Evolutionary conservation across 1,284 basidiomycete genomes (phyloP), one percentile per base, ranked within the genome.

Genomic region (Puccinia polysora): DNA sequence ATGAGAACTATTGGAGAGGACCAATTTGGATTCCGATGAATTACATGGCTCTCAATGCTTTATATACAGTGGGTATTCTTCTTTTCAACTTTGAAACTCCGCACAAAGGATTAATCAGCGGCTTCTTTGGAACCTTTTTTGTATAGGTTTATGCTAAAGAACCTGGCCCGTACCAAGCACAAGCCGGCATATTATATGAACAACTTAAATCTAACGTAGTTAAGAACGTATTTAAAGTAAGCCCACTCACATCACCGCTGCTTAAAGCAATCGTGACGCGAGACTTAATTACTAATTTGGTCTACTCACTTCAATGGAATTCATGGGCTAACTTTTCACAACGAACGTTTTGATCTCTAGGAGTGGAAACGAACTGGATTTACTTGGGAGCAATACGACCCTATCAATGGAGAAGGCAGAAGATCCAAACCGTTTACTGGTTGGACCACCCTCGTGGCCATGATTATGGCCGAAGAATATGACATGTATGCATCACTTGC

Each of bases 1-100:
- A 88, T 64, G 94, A 97, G 79, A 90, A 96, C 81, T 97, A 97
- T 81, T 97, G 93, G 93, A 88, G 89, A 77, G 92, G 93, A 2
- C 91, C 94, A 1, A 89, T 97, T 67, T 97, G 93, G 93, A 85
- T 96, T 34, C 93, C 91, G 79, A 92, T 97, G 88, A 96, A 97
- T 80, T 97, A 92, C 78, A 84, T 97, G 75, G 86, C 87, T 20
- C 81, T 97, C 65, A 84, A 85, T 28, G 86, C 91, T 6, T 81
- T 96, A 73, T 83, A 90, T 78, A 88, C 87, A 80, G 90, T 89
- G 53, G 70, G 81, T 75, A 1, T 4, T 25, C 20, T n/a, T 38
- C 28, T 45, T 3, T 20, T 47, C n/a, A 6, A 4, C 2, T 47
- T 14, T 43, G 15, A 18, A 77, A 49, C 55, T 74, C 15, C 45